Percentiles rank a stretch among this genome's conserved stretches.
phyloP scores from a whole-genome alignment of 108 stramenopile species.

The Cyclotella baltica region DNA sequence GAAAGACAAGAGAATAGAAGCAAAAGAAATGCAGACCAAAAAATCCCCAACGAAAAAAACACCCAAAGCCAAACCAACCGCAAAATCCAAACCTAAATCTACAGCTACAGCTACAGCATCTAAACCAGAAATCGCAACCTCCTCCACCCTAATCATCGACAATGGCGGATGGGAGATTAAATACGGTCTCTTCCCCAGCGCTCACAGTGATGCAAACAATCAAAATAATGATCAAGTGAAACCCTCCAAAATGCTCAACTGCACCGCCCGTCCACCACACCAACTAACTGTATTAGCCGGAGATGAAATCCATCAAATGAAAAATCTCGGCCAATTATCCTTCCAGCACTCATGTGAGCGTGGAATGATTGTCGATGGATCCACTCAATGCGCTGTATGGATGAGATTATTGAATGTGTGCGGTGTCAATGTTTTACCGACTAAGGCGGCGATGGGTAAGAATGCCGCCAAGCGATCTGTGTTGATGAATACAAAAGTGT shows the following conservation, averaged over 20 bases:
- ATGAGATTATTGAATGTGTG: conserved; percentile 65
- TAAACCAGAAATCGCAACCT: neutral
- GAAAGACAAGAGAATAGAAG: neutral
- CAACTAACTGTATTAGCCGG: conserved; percentile 77
- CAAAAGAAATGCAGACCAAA: conserved; percentile 18
- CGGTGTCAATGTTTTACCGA: conserved; percentile 42
- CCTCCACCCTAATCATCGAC: conserved; percentile 65
- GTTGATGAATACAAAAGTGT: neutral
- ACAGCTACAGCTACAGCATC: neutral
- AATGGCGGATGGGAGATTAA: conserved; percentile 86
- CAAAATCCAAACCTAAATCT: neutral
- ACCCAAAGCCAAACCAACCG: conserved; percentile 3
- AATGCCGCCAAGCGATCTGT: neutral
- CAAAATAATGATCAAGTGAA: too few relatives aligned
- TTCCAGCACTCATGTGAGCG: conserved; percentile 70
- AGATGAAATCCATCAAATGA: conserved; percentile 66
- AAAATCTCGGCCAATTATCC: conserved; percentile 71
- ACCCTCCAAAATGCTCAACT: conserved; percentile 62
- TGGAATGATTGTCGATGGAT: conserved; percentile 72
- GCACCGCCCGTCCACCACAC: conserved; percentile 82
- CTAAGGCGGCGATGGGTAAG: conserved; percentile 40
- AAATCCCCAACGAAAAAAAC: conserved; percentile 21
- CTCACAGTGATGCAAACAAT: too few relatives aligned
- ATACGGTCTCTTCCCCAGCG: conserved; percentile 60
- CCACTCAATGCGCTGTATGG: conserved; percentile 85